Evolutionary conservation across 2,329 filamentous ascomycete species (phyloP), one percentile per base, ranked within the genome.

Genomic region (Diaporthe batatas): DNA sequence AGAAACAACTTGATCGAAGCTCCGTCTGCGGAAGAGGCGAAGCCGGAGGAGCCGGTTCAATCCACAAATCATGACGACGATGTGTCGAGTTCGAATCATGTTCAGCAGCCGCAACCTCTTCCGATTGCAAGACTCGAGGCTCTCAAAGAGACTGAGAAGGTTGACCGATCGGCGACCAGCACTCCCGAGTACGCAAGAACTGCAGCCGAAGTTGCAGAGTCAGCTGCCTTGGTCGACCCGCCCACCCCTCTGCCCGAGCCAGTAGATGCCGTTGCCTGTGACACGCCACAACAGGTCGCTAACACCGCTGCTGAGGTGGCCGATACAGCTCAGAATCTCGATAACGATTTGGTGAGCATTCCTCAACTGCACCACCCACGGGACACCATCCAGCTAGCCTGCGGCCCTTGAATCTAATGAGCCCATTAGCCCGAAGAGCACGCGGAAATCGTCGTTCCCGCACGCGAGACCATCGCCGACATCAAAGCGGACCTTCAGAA

Each of bases 1-100:
- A 77, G 81, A 71, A 89, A 89, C 79, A 88, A 87, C 74, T 72
- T 86, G 25, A 72, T 88, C 47, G 80, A 79, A 25, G 79, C 82
- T n/a, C 77, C 78, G 12, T 54, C 62, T 65, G 68, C 54, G 12
- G 29, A 42, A 29, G 55, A 71, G 29, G 25, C 67, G 1, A 68
- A 47, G 12, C 8, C 39, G 14, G 44, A 55, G 25, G 67, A 69
- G 25, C 62, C 16, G 23, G 8, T 36, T 36, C 42, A 73, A 29
- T 1, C 42, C 16, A 11, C 55, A 25, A 36, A 71, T n/a, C 32
- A 65, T 7, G 36, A 36, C 32, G 18, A 69, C 44, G 32, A 69
- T 11, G 18, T 55, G 21, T 16, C 68, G 11, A 29, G 54, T 54
- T 32, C 53, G n/a, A 39, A 71, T 39, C 14, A 42, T 53, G 32